Evolutionary conservation across 164 flowering plant species (phyloP).

Genomic region (Magnolia sinica): DNA sequence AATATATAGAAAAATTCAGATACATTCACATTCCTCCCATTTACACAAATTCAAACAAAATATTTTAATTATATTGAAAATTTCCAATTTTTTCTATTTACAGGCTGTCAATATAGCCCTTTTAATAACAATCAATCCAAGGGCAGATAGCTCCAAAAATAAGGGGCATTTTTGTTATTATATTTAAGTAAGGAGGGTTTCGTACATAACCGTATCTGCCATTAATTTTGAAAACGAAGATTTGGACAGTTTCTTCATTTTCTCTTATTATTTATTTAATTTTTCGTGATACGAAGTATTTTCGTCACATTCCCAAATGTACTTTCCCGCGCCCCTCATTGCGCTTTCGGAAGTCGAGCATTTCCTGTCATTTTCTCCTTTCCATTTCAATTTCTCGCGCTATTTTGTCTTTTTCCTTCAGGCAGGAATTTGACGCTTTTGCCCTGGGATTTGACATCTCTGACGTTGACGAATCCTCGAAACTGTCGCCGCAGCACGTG

Average conservation of each 20-base stretch:
- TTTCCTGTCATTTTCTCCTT: background rate
- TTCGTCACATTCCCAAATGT: background rate
- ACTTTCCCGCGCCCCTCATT: background rate
- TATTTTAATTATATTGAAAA: too few relatives aligned
- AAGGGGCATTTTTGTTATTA: background rate
- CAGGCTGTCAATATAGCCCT: too few relatives aligned
- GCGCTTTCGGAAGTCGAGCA: background rate
- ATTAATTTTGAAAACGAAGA: background rate
- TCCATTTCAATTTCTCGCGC: background rate
- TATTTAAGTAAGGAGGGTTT: background rate
- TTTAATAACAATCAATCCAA: too few relatives aligned
- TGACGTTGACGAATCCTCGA: conserved; percentile 14
- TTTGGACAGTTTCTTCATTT: background rate
- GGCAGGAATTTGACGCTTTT: conserved; percentile 10
- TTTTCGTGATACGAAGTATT: background rate
- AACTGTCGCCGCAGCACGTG: conserved; percentile 8
- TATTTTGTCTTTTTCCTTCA: background rate
- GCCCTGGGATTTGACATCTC: conserved; percentile 11
- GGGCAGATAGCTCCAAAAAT: too few relatives aligned
- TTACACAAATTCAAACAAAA: too few relatives aligned
- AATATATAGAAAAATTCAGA: too few relatives aligned
- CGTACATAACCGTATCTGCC: background rate
- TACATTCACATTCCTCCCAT: too few relatives aligned
- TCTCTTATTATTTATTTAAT: background rate
- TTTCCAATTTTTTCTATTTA: too few relatives aligned